Evolutionary conservation across 2,329 filamentous ascomycete genomes (phyloP), one percentile per base, ranked within the genome.

Genomic region (Fusarium sp.): DNA sequence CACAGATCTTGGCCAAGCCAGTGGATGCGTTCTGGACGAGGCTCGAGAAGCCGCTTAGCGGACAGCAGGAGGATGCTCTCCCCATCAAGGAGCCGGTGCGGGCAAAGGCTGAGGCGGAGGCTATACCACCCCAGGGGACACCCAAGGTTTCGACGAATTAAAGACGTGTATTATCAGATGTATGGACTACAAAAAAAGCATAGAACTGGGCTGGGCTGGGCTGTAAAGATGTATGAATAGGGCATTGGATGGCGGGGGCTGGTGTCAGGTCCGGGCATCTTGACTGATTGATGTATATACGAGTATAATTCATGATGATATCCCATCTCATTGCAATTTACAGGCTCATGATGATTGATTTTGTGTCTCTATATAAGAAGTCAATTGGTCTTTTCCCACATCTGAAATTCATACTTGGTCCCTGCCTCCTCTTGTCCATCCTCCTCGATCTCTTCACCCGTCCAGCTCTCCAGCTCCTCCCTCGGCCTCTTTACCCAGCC

Each of bases 361-460:
- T 6, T 30, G 37, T 16, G 13, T 27, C 18, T 13, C 10, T 7
- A 11, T 16, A 15, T 23, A 16, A 30, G 13, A 30, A 34, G n/a
- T 65, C 53, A 74, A 47, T 61, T 41, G 15, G 77, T 76, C 83
- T 84, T 88, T 83, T 91, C 90, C 90, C 90, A 94, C 88, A 94
- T 88, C 79, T 92, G 88, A 81, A 92, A 94, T 78, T 91, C 87
- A 79, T 93, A 94, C 76, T 81, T 79, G 6, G 88, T 89, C 7
- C 86, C 89, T 15, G 86, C 87, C 80, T 95, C 92, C 72, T 87
- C 86, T 73, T 90, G 85, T 36, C 85, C 77, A 1, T 85, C 88
- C 43, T 83, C 86, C 0, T 85, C 82, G 10, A 90, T 84, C 28
- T 85, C 83, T 80, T 94, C 91, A 0, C 92, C 92, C 3, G 89